These are phyloP conservation scores for Teunomyces pallodes DNA, from an alignment of 805 yeast species.

Conservation along the genomic window DNA sequence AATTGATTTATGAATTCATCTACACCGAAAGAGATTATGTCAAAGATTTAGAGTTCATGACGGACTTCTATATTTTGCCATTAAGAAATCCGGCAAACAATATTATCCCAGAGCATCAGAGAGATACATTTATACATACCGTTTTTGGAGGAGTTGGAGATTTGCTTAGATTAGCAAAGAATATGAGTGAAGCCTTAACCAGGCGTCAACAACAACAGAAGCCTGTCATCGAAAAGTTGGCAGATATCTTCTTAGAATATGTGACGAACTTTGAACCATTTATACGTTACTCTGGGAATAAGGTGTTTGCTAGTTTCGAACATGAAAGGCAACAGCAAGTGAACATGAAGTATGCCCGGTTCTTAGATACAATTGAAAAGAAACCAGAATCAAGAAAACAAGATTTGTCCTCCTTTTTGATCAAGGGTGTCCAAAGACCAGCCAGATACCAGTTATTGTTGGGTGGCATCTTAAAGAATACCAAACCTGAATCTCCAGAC, in stretches of 20 bases:
- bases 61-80: conserved; percentile 93
- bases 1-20: conserved; percentile 88
- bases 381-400: conserved; percentile 82
- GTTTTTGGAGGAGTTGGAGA: conserved; percentile 91
- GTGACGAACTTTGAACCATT: conserved; percentile 90
- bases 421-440: conserved; percentile 94
- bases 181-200: conserved; percentile 85
- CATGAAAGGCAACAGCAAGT: conserved; percentile 90
- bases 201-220: conserved; percentile 77
- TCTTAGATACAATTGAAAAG: conserved; percentile 86
- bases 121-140: conserved; percentile 87
- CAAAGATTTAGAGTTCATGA: conserved; percentile 86
- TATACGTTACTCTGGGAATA: conserved; percentile 89
- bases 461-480: conserved; percentile 77
- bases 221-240: conserved; percentile 81
- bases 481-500: conserved; percentile 75
- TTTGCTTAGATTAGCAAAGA: conserved; percentile 76
- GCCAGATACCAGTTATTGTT: conserved; percentile 89
- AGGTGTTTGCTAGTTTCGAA: conserved; percentile 92
- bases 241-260: conserved; percentile 81
- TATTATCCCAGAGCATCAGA: conserved; percentile 81
- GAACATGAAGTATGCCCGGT: conserved; percentile 88
- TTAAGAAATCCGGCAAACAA: conserved; percentile 68
- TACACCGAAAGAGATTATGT: conserved; percentile 95
- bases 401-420: conserved; percentile 87